Percentiles rank a stretch among this genome's conserved stretches.
Evolutionary conservation across 139 green algal genomes (phyloP).

Genomic region (Micromonas pusilla): DNA sequence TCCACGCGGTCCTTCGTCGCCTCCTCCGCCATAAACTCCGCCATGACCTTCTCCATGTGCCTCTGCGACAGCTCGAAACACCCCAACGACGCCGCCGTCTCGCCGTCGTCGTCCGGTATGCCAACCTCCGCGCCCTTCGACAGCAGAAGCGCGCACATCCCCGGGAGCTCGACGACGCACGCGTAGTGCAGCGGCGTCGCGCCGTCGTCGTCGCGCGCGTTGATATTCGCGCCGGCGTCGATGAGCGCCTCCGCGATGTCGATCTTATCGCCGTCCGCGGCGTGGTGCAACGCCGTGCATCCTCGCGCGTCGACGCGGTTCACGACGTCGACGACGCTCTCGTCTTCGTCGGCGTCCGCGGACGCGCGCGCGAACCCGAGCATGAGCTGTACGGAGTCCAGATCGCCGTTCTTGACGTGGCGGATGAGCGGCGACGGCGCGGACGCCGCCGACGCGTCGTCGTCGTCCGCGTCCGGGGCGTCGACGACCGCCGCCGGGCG

Average conservation of each 20-base stretch:
- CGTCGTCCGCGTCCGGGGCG: not conserved
- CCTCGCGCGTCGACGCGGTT: slow-evolving; percentile 33
- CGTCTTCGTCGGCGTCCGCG: not conserved
- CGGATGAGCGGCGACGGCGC: too few species aligned
- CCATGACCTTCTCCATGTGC: too few species aligned
- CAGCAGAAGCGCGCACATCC: slow-evolving; percentile 28
- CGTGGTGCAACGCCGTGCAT: slow-evolving; percentile 42
- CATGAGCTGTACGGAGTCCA: not conserved
- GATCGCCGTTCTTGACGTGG: not conserved
- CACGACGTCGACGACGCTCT: not conserved
- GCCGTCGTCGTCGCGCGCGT: slow-evolving; percentile 28
- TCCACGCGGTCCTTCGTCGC: too few species aligned
- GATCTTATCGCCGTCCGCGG: slow-evolving; percentile 39
- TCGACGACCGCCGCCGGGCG: not conserved
- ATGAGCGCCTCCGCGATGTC: slow-evolving; percentile 31
- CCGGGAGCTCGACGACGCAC: slow-evolving; percentile 32
- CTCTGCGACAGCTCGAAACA: too few species aligned
- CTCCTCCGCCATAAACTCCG: too few species aligned
- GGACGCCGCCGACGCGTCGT: not conserved
- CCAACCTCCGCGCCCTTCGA: slow-evolving; percentile 31
- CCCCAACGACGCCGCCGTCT: slow-evolving; percentile 16
- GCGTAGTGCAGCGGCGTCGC: slow-evolving; percentile 47
- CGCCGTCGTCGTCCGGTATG: slow-evolving; percentile 28
- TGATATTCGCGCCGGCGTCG: slow-evolving; percentile 3
- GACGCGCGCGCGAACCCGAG: not conserved